phyloP scores from a whole-genome alignment of 495 filamentous ascomycete species.

The Staphylotrichum tortipilum region DNA sequence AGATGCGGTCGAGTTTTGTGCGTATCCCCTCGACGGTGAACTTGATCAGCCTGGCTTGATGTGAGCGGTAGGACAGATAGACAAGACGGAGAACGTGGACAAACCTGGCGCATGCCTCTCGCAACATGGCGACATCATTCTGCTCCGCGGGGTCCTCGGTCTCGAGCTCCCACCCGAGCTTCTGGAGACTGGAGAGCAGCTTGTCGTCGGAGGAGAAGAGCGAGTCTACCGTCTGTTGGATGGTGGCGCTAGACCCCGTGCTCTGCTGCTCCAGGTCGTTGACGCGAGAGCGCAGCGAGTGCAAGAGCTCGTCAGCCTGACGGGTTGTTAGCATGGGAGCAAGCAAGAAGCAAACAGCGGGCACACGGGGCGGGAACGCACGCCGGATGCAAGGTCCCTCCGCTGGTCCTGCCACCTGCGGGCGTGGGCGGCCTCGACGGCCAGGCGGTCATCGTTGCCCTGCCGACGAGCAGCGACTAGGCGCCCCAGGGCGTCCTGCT shows the following conservation, averaged over 20 bases:
- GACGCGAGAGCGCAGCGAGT: slow-evolving; percentile 29
- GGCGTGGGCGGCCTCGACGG: slow-evolving; percentile 21
- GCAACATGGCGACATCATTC: slow-evolving; percentile 26
- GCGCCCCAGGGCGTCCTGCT: slow-evolving; percentile 35
- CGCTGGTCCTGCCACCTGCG: slow-evolving; percentile 27
- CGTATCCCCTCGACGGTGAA: slow-evolving; percentile 39
- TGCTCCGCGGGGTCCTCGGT: slow-evolving; percentile 31
- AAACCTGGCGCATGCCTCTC: slow-evolving; percentile 35
- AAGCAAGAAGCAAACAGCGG: too few relatives aligned
- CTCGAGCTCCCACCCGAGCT: slow-evolving; percentile 39
- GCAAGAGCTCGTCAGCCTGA: slow-evolving; percentile 35
- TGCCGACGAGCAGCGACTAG: slow-evolving; percentile 25
- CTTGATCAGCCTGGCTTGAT: slow-evolving; percentile 33
- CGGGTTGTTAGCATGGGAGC: slow-evolving; percentile 1
- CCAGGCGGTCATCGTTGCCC: slow-evolving; percentile 20
- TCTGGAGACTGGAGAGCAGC: slow-evolving; percentile 39
- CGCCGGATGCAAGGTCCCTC: slow-evolving; percentile 22
- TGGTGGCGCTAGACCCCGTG: slow-evolving; percentile 12
- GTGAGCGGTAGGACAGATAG: too few relatives aligned
- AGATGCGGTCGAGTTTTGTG: slow-evolving; percentile 38
- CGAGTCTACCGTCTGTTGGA: slow-evolving; percentile 30
- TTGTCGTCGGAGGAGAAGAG: slow-evolving; percentile 39
- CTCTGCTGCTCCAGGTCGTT: slow-evolving; percentile 33
- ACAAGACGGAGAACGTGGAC: neutral
- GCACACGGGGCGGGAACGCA: too few relatives aligned